Conservation (phyloP, 108 stramenopile genomes). For the Aurantiochytrium sp. region DNA sequence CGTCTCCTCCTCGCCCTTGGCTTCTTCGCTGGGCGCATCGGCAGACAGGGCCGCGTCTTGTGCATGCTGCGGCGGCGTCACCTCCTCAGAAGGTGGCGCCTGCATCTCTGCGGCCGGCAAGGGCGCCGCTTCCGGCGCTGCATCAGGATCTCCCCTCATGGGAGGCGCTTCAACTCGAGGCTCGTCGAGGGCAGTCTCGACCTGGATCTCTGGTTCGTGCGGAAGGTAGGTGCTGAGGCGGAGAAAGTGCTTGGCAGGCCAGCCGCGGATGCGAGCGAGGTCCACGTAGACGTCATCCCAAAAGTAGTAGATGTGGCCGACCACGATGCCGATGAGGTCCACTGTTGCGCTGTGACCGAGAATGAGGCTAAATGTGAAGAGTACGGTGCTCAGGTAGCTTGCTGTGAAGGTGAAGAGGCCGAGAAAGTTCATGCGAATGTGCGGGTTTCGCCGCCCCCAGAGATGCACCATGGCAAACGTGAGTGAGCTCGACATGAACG, state of each 20-base stretch:
- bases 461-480: slow-evolving; percentile 98
- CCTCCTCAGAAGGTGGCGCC: too few relatives aligned
- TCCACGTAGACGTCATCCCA: slow-evolving; percentile 90
- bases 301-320: slow-evolving; percentile 95
- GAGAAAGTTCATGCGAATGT: slow-evolving; percentile 74
- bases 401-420: slow-evolving; percentile 89
- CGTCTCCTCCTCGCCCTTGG: too few relatives aligned
- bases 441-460: slow-evolving; percentile 72
- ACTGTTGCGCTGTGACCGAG: slow-evolving; percentile 75
- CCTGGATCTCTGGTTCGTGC: not conserved
- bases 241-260: slow-evolving; percentile 44
- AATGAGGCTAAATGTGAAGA: slow-evolving; percentile 77
- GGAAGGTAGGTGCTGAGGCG: slow-evolving; percentile 36
- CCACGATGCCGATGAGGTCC: slow-evolving; percentile 85
- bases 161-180: too few relatives aligned
- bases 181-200: not conserved
- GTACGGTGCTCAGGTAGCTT: slow-evolving; percentile 93
- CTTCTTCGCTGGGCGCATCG: too few relatives aligned
- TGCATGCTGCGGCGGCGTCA: too few relatives aligned
- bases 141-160: too few relatives aligned
- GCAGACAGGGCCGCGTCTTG: too few relatives aligned
- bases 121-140: too few relatives aligned
- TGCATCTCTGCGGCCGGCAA: too few relatives aligned
- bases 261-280: slow-evolving; percentile 82
- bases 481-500: slow-evolving; percentile 83